These are phyloP conservation scores for Corynespora cassiicola DNA, from an alignment of 2,329 filamentous ascomycete species.

Conservation along the genomic window DNA sequence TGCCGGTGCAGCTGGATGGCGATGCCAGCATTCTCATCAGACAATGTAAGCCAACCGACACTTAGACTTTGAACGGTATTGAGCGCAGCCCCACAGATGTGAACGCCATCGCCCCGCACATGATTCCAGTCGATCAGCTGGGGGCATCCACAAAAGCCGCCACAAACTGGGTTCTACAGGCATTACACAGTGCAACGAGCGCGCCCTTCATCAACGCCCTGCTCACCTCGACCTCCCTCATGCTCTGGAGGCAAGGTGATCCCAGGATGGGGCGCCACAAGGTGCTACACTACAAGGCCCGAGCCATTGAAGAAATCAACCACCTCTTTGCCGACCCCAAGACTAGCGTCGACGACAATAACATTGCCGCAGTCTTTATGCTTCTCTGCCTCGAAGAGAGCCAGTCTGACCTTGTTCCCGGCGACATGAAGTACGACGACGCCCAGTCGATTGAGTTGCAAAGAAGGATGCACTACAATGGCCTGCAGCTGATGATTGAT, in stretches of 20 bases:
- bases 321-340: conserved; percentile 27
- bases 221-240: conserved; percentile 28
- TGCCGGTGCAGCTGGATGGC: conserved; percentile 28
- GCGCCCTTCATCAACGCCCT: conserved; percentile 38
- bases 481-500: conserved; percentile 38
- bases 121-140: conserved; percentile 37
- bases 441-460: conserved; percentile 25
- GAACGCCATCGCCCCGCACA: conserved; percentile 19
- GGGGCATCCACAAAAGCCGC: conserved; percentile 23
- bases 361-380: conserved; percentile 40
- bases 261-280: no score
- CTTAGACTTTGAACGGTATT: conserved; percentile 10
- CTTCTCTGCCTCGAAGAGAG: conserved; percentile 40
- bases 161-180: conserved; percentile 31
- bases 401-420: conserved; percentile 27
- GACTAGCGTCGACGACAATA: conserved; percentile 33
- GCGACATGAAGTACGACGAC: conserved; percentile 17
- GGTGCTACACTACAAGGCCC: conserved; percentile 31
- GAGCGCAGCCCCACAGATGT: conserved; percentile 23
- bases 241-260: conserved; percentile 27
- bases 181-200: conserved; percentile 28
- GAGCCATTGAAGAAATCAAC: conserved; percentile 36
- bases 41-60: conserved; percentile 30
- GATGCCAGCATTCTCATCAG: conserved; percentile 26
- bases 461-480: conserved; percentile 34